These are phyloP conservation scores for Nakazawaea pomicola DNA, from an alignment of 805 yeast species.

Conservation along the genomic window DNA sequence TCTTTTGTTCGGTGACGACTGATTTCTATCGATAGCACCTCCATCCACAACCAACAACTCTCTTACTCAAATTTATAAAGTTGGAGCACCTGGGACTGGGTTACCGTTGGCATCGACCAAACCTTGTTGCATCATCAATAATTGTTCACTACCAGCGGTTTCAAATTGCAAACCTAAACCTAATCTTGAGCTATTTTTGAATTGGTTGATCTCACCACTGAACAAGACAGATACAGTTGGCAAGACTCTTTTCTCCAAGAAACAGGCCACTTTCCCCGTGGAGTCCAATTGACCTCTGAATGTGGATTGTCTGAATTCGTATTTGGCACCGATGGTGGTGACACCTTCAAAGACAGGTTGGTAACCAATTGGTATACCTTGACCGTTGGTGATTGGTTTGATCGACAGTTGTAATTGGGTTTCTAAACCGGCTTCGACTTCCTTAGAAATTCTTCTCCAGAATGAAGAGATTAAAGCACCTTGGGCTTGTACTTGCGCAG, in stretches of 20 bases:
- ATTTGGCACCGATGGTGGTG: slow-evolving; percentile 94
- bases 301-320: slow-evolving; percentile 93
- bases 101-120: slow-evolving; percentile 78
- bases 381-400: slow-evolving; percentile 65
- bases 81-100: slow-evolving; percentile 77
- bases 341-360: slow-evolving; percentile 86
- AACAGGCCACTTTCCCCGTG: slow-evolving; percentile 82
- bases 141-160: slow-evolving; percentile 90
- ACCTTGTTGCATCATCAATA: slow-evolving; percentile 88
- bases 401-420: slow-evolving; percentile 74
- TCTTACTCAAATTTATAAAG: too few species aligned
- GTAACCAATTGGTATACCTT: slow-evolving; percentile 70
- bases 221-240: slow-evolving; percentile 88
- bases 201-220: slow-evolving; percentile 85
- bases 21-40: too few species aligned
- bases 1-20: too few species aligned
- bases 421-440: slow-evolving; percentile 93
- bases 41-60: too few species aligned
- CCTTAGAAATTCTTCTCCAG: slow-evolving; percentile 91
- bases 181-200: slow-evolving; percentile 59
- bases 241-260: slow-evolving; percentile 88
- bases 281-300: slow-evolving; percentile 95
- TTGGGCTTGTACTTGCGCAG: slow-evolving; percentile 90
- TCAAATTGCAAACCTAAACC: slow-evolving; percentile 96
- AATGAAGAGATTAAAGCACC: slow-evolving; percentile 86